phyloP scores from a whole-genome alignment of 1,284 basidiomycete species.

The Cryptococcus wingfieldii region DNA sequence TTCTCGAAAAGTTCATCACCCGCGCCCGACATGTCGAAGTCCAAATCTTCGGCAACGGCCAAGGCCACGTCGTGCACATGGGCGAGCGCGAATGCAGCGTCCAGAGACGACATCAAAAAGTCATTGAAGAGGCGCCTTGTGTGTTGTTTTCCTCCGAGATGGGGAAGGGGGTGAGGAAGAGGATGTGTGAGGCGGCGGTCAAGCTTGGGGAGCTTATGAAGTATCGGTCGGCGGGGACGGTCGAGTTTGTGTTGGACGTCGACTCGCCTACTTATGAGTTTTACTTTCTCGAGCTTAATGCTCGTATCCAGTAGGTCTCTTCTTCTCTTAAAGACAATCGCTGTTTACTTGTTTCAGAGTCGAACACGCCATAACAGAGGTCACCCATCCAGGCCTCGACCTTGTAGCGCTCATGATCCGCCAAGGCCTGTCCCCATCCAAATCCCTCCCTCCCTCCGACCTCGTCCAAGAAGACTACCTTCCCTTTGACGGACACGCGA shows the following conservation, averaged over 20 bases:
- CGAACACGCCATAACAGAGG: constrained; percentile 65
- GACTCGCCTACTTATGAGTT: constrained; percentile 48
- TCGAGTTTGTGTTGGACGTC: constrained; percentile 66
- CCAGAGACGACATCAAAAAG: constrained; percentile 69
- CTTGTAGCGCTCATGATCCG: constrained; percentile 60
- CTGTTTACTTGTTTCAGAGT: constrained; percentile 41
- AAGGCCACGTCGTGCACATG: constrained; percentile 57
- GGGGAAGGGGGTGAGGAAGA: constrained; percentile 42
- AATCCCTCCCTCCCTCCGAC: constrained; percentile 47
- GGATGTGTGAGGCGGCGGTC: constrained; percentile 58
- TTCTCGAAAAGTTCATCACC: constrained; percentile 60
- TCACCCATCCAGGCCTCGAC: constrained; percentile 57
- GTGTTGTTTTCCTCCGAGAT: constrained; percentile 53
- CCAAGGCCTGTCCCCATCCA: constrained; percentile 26
- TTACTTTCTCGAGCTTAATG: constrained; percentile 71
- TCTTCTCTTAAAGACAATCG: neutral
- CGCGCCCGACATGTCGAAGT: constrained; percentile 59
- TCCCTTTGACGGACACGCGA: constrained; percentile 46
- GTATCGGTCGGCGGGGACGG: constrained; percentile 62
- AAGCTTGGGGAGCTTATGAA: constrained; percentile 54
- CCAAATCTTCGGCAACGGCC: constrained; percentile 64
- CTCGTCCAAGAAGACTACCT: constrained; percentile 22
- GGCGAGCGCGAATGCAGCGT: constrained; percentile 66
- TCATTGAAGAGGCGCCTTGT: constrained; percentile 59
- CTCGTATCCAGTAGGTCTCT: constrained; percentile 57